phyloP scores from a whole-genome alignment of 176 grass and related monocot genomes.

The Carex parvula region DNA sequence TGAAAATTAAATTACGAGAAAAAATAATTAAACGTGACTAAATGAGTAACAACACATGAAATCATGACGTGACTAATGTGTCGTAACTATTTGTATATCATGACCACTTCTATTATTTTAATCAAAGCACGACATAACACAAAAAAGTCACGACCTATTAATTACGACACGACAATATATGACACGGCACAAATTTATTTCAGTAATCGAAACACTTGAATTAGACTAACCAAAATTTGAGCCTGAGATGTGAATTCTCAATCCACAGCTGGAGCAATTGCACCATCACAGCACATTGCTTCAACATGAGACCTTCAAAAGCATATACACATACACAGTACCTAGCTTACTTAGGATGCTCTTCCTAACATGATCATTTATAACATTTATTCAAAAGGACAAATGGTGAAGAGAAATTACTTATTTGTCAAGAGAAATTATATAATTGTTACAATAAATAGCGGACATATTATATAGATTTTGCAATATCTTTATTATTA shows the following conservation, averaged over 20 bases:
- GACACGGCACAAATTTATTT: too few species aligned
- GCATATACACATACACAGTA: background rate
- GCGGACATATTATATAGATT: background rate
- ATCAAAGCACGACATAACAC: too few species aligned
- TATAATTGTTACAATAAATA: background rate
- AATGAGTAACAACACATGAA: too few species aligned
- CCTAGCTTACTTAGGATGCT: background rate
- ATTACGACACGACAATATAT: too few species aligned
- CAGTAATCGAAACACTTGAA: background rate
- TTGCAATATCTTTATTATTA: background rate
- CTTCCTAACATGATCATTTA: background rate
- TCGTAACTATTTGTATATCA: too few species aligned
- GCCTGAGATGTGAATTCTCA: background rate
- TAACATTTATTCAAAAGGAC: background rate
- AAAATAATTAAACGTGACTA: too few species aligned
- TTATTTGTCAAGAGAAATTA: background rate
- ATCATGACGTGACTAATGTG: too few species aligned
- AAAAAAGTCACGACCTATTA: too few species aligned
- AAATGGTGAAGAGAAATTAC: background rate
- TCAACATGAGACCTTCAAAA: background rate
- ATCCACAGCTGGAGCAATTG: background rate
- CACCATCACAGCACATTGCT: background rate
- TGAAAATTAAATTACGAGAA: background rate
- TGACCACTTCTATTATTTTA: too few species aligned
- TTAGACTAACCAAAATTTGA: background rate